Evolutionary conservation across 768 basidiomycete genomes (phyloP).

Genomic region (Rhodotorula sphaerocarpa): DNA sequence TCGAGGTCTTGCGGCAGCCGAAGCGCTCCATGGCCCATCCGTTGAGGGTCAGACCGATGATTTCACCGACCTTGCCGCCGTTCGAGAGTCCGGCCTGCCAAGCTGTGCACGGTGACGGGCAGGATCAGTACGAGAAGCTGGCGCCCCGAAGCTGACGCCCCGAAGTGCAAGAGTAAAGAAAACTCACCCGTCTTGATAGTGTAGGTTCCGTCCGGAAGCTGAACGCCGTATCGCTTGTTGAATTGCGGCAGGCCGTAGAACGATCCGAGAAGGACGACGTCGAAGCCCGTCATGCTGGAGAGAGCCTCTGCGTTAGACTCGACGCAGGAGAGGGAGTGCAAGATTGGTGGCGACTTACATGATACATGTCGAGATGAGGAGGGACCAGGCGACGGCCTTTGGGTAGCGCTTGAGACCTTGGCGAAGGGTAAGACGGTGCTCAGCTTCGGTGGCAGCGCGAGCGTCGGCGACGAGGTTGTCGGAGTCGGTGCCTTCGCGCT

Average conservation of each 20-base stretch:
- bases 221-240: slow-evolving; percentile 25
- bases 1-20: slow-evolving; percentile 43
- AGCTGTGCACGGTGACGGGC: no score
- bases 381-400: slow-evolving; percentile 44
- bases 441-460: slow-evolving; percentile 39
- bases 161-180: slow-evolving; percentile 42
- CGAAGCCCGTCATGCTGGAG: slow-evolving; percentile 5
- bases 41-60: slow-evolving; percentile 43
- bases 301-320: no score
- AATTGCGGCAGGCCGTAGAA: slow-evolving; percentile 35
- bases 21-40: slow-evolving; percentile 42
- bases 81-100: background rate
- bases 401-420: slow-evolving; percentile 43
- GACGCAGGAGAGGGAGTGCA: background rate
- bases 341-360: background rate
- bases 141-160: background rate
- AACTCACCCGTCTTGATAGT: slow-evolving; percentile 40
- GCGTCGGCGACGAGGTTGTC: slow-evolving; percentile 39
- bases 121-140: no score
- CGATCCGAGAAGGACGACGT: slow-evolving; percentile 25
- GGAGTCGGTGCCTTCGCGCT: slow-evolving; percentile 30
- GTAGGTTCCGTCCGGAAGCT: slow-evolving; percentile 39
- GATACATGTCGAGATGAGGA: slow-evolving; percentile 29
- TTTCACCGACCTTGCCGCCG: slow-evolving; percentile 40
- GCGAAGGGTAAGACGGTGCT: slow-evolving; percentile 42